phyloP scores from a whole-genome alignment of 2,329 filamentous ascomycete genomes.

The Arthrobotrys iridis region DNA sequence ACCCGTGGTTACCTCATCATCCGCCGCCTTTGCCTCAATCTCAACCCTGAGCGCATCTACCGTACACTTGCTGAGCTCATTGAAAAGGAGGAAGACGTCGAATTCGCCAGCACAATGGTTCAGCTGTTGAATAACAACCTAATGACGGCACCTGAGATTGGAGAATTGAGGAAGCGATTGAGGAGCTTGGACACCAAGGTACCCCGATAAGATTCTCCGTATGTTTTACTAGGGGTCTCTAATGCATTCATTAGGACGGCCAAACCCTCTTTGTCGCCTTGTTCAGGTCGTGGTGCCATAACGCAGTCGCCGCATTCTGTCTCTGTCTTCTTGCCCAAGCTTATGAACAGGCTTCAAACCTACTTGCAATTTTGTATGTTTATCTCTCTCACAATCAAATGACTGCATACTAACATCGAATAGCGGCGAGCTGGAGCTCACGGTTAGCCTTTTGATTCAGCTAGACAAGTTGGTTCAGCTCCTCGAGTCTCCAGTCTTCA shows the following conservation, averaged over 20 bases:
- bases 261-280: slow-evolving; percentile 94
- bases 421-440: slow-evolving; percentile 97
- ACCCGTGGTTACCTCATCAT: slow-evolving; percentile 96
- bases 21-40: slow-evolving; percentile 87
- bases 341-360: slow-evolving; percentile 96
- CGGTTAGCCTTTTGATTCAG: slow-evolving; percentile 97
- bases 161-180: slow-evolving; percentile 87
- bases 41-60: slow-evolving; percentile 95
- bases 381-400: slow-evolving; percentile 44
- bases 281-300: slow-evolving; percentile 98
- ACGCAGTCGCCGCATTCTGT: slow-evolving; percentile 96
- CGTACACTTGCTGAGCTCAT: slow-evolving; percentile 94
- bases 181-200: slow-evolving; percentile 89
- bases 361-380: slow-evolving; percentile 89
- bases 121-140: slow-evolving; percentile 99
- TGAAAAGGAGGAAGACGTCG: slow-evolving; percentile 96
- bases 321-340: slow-evolving; percentile 94
- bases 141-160: slow-evolving; percentile 93
- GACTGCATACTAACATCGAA: slow-evolving; percentile 1
- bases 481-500: slow-evolving; percentile 96
- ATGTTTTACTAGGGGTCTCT: slow-evolving; percentile 54
- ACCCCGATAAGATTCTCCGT: slow-evolving; percentile 42
- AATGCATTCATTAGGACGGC: slow-evolving; percentile 73
- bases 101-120: slow-evolving; percentile 99
- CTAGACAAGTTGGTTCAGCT: slow-evolving; percentile 98